phyloP scores from a whole-genome alignment of 164 flowering plant genomes.

The Magnolia sinica region DNA sequence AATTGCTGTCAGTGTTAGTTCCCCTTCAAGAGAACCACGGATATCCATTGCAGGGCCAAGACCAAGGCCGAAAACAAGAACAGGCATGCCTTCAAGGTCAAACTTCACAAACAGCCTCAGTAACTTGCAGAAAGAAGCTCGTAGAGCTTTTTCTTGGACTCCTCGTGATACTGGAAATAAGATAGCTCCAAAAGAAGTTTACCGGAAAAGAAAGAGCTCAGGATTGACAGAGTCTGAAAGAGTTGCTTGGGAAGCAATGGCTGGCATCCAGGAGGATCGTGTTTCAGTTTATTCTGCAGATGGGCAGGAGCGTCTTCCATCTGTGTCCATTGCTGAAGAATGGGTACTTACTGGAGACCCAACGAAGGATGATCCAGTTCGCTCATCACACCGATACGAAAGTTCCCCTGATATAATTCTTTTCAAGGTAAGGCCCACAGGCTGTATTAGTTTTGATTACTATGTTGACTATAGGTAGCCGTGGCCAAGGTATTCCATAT shows the following conservation, averaged over 20 bases:
- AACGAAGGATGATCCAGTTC: slow-evolving; percentile 76
- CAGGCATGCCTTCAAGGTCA: slow-evolving; percentile 55
- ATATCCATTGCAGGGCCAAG: slow-evolving; percentile 58
- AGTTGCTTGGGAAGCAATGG: slow-evolving; percentile 91
- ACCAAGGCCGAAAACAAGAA: slow-evolving; percentile 59
- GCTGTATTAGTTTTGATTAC: no score
- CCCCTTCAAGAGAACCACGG: slow-evolving; percentile 72
- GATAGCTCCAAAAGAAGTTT: slow-evolving; percentile 64
- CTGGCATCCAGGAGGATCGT: slow-evolving; percentile 90
- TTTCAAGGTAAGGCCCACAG: slow-evolving; percentile 61
- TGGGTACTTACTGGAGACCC: slow-evolving; percentile 94
- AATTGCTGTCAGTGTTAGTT: slow-evolving; percentile 59
- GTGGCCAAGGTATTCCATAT: no score
- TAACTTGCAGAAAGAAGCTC: slow-evolving; percentile 92
- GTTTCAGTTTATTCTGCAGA: slow-evolving; percentile 55
- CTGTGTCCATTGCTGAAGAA: slow-evolving; percentile 82
- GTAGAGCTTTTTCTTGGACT: slow-evolving; percentile 96
- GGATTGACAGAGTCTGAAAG: slow-evolving; percentile 79
- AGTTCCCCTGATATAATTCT: slow-evolving; percentile 91
- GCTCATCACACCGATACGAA: slow-evolving; percentile 85
- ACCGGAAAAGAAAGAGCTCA: slow-evolving; percentile 89
- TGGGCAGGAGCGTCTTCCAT: slow-evolving; percentile 85
- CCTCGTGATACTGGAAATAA: slow-evolving; percentile 75
- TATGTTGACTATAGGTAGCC: no score
- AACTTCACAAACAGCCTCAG: slow-evolving; percentile 78